phyloP scores from a whole-genome alignment of 2,329 filamentous ascomycete species.

The Elsinoe necatrix region DNA sequence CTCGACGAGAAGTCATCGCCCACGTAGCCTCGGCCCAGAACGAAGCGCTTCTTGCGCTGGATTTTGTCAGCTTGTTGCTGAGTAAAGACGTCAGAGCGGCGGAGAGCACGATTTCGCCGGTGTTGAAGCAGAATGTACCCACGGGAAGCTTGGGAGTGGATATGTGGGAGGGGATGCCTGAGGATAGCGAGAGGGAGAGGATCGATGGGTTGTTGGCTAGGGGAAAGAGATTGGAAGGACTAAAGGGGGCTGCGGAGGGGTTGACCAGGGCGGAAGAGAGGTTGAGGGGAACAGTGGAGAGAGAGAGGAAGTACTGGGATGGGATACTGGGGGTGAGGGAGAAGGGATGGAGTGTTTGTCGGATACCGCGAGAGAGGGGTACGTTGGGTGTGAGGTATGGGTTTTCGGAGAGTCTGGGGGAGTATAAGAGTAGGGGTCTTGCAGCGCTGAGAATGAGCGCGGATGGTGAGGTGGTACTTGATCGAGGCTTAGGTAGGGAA shows the following conservation, averaged over 20 bases:
- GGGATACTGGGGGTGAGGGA: slow-evolving; percentile 73
- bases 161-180: slow-evolving; percentile 50
- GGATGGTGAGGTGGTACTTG: slow-evolving; percentile 67
- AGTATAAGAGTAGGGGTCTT: slow-evolving; percentile 63
- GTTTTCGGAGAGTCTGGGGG: slow-evolving; percentile 61
- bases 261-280: slow-evolving; percentile 63
- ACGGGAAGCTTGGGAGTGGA: slow-evolving; percentile 65
- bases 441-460: slow-evolving; percentile 67
- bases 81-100: slow-evolving; percentile 71
- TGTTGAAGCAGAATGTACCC: slow-evolving; percentile 61
- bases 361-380: slow-evolving; percentile 63
- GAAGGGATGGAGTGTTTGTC: slow-evolving; percentile 77
- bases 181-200: slow-evolving; percentile 41
- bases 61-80: slow-evolving; percentile 74
- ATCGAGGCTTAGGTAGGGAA: slow-evolving; percentile 51
- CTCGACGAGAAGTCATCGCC: slow-evolving; percentile 35
- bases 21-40: slow-evolving; percentile 45
- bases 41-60: slow-evolving; percentile 61
- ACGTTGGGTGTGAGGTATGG: slow-evolving; percentile 81
- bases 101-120: slow-evolving; percentile 59
- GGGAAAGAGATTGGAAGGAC: slow-evolving; percentile 71
- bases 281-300: slow-evolving; percentile 66
- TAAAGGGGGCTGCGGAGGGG: slow-evolving; percentile 65
- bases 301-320: slow-evolving; percentile 82
- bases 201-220: slow-evolving; percentile 42